Percentiles rank a stretch among this genome's conserved stretches.
Evolutionary conservation across 2,329 filamentous ascomycete species (phyloP).

Genomic region (Pseudofabraea citricarpa): DNA sequence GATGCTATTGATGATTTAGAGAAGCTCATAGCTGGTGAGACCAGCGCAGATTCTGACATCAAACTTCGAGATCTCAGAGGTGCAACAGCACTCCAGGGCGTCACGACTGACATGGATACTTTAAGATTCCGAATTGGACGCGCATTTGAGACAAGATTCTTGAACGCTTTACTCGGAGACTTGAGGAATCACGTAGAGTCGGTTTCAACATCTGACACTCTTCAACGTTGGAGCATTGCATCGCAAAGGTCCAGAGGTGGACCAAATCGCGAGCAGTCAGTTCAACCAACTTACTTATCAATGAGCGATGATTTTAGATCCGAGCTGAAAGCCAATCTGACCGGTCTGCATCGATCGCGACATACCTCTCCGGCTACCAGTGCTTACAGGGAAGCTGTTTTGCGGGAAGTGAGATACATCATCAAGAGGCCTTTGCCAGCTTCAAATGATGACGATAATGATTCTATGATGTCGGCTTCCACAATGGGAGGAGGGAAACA

Average conservation of each 20-base stretch:
- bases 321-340: slow-evolving; percentile 65
- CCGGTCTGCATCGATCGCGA: slow-evolving; percentile 75
- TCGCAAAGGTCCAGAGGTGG: slow-evolving; percentile 67
- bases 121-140: slow-evolving; percentile 79
- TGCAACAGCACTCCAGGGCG: slow-evolving; percentile 73
- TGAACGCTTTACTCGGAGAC: slow-evolving; percentile 73
- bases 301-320: slow-evolving; percentile 66
- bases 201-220: slow-evolving; percentile 66
- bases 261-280: slow-evolving; percentile 61
- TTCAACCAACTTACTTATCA: slow-evolving; percentile 73
- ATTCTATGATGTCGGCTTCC: slow-evolving; percentile 81
- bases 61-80: slow-evolving; percentile 64
- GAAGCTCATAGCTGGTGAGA: slow-evolving; percentile 70
- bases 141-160: slow-evolving; percentile 77
- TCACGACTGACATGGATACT: slow-evolving; percentile 70
- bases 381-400: slow-evolving; percentile 75
- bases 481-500: slow-evolving; percentile 66
- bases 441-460: slow-evolving; percentile 89
- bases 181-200: slow-evolving; percentile 73
- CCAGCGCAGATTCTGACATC: slow-evolving; percentile 20
- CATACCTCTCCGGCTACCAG: slow-evolving; percentile 78
- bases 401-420: slow-evolving; percentile 80
- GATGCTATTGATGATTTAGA: slow-evolving; percentile 75
- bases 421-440: slow-evolving; percentile 84
- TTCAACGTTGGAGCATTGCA: slow-evolving; percentile 79